A percentile compares a stretch with the other conserved stretches of the same genome.
Evolutionary conservation across 306 rosid genomes (phyloP).

Genomic region (Medicago ruthenica): DNA sequence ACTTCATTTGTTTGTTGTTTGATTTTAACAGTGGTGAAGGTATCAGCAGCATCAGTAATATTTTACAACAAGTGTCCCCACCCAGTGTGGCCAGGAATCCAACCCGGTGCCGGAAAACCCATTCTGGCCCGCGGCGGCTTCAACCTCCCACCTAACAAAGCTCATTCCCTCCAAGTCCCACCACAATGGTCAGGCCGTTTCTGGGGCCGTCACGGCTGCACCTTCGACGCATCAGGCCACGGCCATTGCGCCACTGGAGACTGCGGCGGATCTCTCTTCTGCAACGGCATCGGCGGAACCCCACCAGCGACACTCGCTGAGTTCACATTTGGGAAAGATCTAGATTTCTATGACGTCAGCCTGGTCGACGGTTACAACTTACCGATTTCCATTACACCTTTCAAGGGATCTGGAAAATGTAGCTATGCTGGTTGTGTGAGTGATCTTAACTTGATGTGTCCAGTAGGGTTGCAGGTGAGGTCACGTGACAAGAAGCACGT

Average conservation of each 20-base stretch:
- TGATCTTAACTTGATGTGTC: conserved; percentile 89
- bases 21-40: conserved; percentile 37
- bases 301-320: conserved; percentile 94
- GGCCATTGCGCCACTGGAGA: conserved; percentile 94
- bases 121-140: conserved; percentile 86
- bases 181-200: conserved; percentile 95
- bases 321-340: conserved; percentile 81
- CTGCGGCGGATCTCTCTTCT: conserved; percentile 89
- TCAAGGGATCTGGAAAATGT: conserved; percentile 82
- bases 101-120: conserved; percentile 87
- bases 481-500: conserved; percentile 65
- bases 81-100: conserved; percentile 97
- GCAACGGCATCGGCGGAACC: conserved; percentile 80
- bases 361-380: conserved; percentile 94
- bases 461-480: conserved; percentile 82
- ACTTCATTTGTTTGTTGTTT: background rate
- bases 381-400: conserved; percentile 73
- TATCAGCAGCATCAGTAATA: conserved; percentile 56
- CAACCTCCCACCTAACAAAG: conserved; percentile 66
- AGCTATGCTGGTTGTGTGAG: conserved; percentile 88
- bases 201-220: conserved; percentile 97
- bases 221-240: conserved; percentile 75
- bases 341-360: conserved; percentile 93
- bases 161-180: conserved; percentile 66
- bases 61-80: conserved; percentile 77